Base-by-base conservation (phyloP, 768 basidiomycete genomes). In the Boletus sp. region DNA sequence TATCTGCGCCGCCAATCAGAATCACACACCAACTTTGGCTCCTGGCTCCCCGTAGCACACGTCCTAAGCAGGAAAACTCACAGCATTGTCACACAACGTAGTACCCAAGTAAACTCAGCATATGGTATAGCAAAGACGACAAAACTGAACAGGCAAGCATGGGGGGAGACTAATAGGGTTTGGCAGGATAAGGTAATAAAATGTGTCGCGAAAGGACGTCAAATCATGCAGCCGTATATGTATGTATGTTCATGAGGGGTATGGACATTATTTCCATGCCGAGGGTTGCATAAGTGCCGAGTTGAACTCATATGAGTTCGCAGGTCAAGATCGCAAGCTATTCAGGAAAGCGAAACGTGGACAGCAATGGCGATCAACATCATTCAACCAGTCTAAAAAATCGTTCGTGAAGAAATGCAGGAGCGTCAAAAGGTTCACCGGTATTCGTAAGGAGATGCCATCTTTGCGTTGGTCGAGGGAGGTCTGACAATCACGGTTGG, bases 401-500 rank as follows among this genome's bases (percentile, higher is more conserved):
- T 44, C n/a, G 23, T 47, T 53, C 21, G n/a, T 47, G 10, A 45
- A 50, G 8, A 35, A 41, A 34, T 38, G 44, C 37, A 32, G 38
- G 27, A 32, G 14, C 33, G 23, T 51, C 43, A 53, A 35, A 30
- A 34, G 15, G 48, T 49, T 61, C 52, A 69, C 68, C 72, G 70
- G 70, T 79, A 80, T 55, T 61, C 72, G 58, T 80, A 79, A 43
- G 69, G 71, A 50, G 75, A 77, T 19, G 66, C 76, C 51, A 69
- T 71, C 55, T 77, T 75, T 45, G 81, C 75, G 56, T 69, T 72
- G 42, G 68, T 73, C 11, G 83, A 86, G 14, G 84, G 84, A 10
- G 84, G 83, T 19, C 84, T 75, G 50, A 87, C 76, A 51, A 84
- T 75, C 29, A 87, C 82, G 38, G 79, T 76, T 32, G 85, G 84